Percentiles rank a stretch among this genome's conserved stretches.
Conservation (phyloP, 805 yeast species). For the Pichia scutulata region DNA sequence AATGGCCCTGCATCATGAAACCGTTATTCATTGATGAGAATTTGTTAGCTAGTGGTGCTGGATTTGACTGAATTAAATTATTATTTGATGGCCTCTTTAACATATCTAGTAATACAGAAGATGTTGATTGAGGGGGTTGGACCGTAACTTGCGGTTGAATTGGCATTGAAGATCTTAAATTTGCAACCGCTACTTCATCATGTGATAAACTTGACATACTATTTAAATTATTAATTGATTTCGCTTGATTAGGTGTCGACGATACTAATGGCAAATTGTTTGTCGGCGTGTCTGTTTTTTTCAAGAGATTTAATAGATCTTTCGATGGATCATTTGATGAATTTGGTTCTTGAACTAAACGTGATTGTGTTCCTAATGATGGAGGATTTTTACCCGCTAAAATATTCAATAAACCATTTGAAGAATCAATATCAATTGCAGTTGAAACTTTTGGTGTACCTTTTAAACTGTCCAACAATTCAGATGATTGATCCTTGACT, state of each 20-base stretch:
- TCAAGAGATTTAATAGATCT: conserved; percentile 5
- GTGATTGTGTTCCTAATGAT: neutral
- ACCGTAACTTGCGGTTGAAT: neutral
- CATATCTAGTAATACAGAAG: conserved; percentile 6
- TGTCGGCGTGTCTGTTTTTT: neutral
- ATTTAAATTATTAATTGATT: neutral
- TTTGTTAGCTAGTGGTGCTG: neutral
- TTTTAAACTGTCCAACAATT: neutral
- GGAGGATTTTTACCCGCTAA: neutral
- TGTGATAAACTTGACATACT: neutral
- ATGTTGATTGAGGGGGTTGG: neutral
- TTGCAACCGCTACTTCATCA: neutral
- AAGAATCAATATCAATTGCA: neutral
- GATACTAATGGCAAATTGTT: neutral
- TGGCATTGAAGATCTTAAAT: neutral
- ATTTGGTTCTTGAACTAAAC: neutral
- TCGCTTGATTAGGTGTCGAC: neutral
- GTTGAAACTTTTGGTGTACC: neutral
- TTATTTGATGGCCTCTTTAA: conserved; percentile 6
- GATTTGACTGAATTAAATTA: neutral
- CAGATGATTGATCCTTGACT: neutral
- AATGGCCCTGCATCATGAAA: neutral
- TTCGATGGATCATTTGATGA: neutral
- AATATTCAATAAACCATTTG: neutral
- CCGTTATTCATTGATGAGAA: neutral